Base-by-base conservation (phyloP, 495 filamentous ascomycete genomes). In the Neurospora sp. region DNA sequence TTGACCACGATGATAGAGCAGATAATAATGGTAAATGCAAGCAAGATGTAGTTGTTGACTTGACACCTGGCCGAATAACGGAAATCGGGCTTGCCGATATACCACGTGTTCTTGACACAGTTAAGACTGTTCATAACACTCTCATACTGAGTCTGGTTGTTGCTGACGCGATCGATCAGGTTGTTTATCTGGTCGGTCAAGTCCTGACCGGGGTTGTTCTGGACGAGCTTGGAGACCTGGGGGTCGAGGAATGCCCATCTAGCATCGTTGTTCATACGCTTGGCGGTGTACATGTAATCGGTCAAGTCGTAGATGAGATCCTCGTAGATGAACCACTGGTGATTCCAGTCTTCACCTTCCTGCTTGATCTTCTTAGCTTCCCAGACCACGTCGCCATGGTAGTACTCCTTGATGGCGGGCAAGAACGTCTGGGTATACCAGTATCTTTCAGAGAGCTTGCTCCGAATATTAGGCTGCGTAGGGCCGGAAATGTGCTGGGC, bases 11-110 rank as follows among this genome's bases (percentile, higher is more conserved):
- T 92, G 70, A 97, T 93, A 14, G 87, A 70, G 78, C 91, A 93
- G 53, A 99, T 85, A 37, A 97, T 84, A 75, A 94, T 85, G 48
- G 94, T 91, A 79, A 98, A 97, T 3, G 90, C 88, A 40, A 98
- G 87, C 37, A 99, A 87, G 77, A 98, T 90, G 81, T 93, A 98
- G 80, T 95, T 96, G 83, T 97, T 97, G 76, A 94, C 91, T 76
- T 92, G 90, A 79, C 96, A 99, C 68, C 82, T 86, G 0, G 94
- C 81, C 11, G 87, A 84, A 42, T 92, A 84, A 72, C 96, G 88
- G 86, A 98, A 97, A 79, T 99, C 96, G 2, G 89, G 87, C 69
- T 89, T 91, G 41, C 96, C 96, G 46, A 90, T 84, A 75, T 94
- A 94, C 78, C 97, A 98, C 3, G 87, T 85, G 76, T 94, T 91